A percentile compares a stretch with the other conserved stretches of the same genome.
phyloP scores from a whole-genome alignment of 164 flowering plant genomes.

The Vitis vinifera region ASM3070453v1 NC_081810.1:19841001-19841500 shows the following conservation, averaged over 20 bases:
- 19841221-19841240: slow-evolving; percentile 48
- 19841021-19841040: slow-evolving; percentile 63
- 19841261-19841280: slow-evolving; percentile 35
- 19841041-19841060: slow-evolving; percentile 78
- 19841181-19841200: slow-evolving; percentile 85
- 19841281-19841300: slow-evolving; percentile 35
- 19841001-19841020: slow-evolving; percentile 74
- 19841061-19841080: slow-evolving; percentile 95
- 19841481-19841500: slow-evolving; percentile 55
- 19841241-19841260: slow-evolving; percentile 82
- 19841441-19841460: slow-evolving; percentile 18
- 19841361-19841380: slow-evolving; percentile 50
- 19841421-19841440: slow-evolving; percentile 31
- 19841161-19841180: slow-evolving; percentile 85
- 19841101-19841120: slow-evolving; percentile 57
- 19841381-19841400: slow-evolving; percentile 28
- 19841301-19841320: slow-evolving; percentile 26
- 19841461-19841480: slow-evolving; percentile 22
- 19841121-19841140: slow-evolving; percentile 48
- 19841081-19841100: slow-evolving; percentile 94
- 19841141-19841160: slow-evolving; percentile 76
- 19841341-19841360: slow-evolving; percentile 82
- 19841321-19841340: slow-evolving; percentile 31
- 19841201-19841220: slow-evolving; percentile 85
- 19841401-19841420: slow-evolving; percentile 32